These are phyloP conservation scores for Globisporangium apiculatum DNA, from an alignment of 352 stramenopile genomes.

Conservation along the genomic window DNA sequence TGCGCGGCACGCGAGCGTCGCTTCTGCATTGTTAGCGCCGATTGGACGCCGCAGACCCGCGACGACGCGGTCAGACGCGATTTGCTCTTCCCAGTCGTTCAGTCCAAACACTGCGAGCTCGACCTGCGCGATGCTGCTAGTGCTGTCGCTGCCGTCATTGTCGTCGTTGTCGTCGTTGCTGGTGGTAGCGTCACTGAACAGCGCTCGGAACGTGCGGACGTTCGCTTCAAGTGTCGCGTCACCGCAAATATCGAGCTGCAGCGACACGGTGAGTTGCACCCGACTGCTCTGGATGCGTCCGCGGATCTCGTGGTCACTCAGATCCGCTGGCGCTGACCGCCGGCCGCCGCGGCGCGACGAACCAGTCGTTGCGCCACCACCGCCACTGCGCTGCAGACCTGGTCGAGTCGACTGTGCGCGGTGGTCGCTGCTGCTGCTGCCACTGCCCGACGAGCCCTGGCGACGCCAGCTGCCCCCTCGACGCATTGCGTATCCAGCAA, in stretches of 20 bases:
- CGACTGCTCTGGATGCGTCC: conserved; percentile 8
- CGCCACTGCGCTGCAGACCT: neutral
- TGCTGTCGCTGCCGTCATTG: neutral
- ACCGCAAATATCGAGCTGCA: conserved; percentile 5
- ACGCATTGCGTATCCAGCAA: neutral
- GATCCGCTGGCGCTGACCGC: conserved; percentile 1
- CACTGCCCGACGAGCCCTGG: neutral
- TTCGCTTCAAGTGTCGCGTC: neutral
- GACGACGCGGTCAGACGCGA: conserved; percentile 39
- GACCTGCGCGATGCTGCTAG: conserved; percentile 11
- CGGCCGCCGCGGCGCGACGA: conserved; percentile 1
- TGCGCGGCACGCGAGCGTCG: conserved; percentile 15
- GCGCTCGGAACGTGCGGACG: conserved; percentile 1
- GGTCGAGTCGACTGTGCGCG: neutral
- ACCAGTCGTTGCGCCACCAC: neutral
- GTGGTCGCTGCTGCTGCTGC: neutral
- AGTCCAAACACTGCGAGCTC: conserved; percentile 40
- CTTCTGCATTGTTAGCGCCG: conserved; percentile 8
- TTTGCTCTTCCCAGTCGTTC: conserved; percentile 36
- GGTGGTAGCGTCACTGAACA: neutral
- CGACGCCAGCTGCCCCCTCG: neutral
- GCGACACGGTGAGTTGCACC: conserved; percentile 5
- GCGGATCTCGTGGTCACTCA: conserved; percentile 12
- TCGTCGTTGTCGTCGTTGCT: neutral
- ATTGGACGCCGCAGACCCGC: conserved; percentile 20